Evolutionary conservation across 345 rosid genomes (phyloP), one percentile per base, ranked within the genome.

Genomic region (Trapa bicornis): DNA sequence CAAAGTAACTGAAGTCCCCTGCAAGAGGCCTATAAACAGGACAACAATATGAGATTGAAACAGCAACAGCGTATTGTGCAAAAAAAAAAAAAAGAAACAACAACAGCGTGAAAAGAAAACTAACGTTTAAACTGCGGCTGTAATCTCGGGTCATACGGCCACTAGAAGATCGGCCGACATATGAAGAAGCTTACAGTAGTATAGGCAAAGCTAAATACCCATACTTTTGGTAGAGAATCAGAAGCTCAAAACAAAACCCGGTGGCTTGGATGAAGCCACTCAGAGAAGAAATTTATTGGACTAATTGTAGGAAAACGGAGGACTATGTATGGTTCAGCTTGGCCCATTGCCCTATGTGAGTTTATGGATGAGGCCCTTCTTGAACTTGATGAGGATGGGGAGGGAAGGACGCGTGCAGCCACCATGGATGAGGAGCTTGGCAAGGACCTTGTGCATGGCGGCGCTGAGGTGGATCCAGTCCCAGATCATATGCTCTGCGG

Each of bases 401-500:
- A 82, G 75, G 29, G 80, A 66, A 10, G 86, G 86, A 14, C 41
- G 29, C 37, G 76, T 57, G 68, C 48, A 82, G 65, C 81, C 84
- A 9, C 74, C 33, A 11, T 43, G 22, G 61, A 82, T 71, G 62
- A 84, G 67, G 70, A 78, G 72, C 32, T 68, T 37, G 9, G 80
- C 43, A 2, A 84, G 3, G 0, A 69, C 60, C 37, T 29, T 17
- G 64, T 79, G 29, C 82, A 84, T 73, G 4, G 79, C 78, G 45
- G 79, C 81, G 3, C 84, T 84, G 71, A 74, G 71, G 73, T 80
- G 88, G 61, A 84, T 36, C 2, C 86, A 85, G 32, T 84, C 84
- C 86, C 84, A 80, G 57, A 56, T 70, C 64, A 81, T 67, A 64
- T 38, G 64, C 14, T 41, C 32, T 9, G 56, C 35, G 0, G 82